A percentile compares a stretch with the other conserved stretches of the same genome.
These are phyloP conservation scores for Mucor plumbeus DNA, from an alignment of 371 early-diverging fungal genomes.

Conservation along the genomic window DNA sequence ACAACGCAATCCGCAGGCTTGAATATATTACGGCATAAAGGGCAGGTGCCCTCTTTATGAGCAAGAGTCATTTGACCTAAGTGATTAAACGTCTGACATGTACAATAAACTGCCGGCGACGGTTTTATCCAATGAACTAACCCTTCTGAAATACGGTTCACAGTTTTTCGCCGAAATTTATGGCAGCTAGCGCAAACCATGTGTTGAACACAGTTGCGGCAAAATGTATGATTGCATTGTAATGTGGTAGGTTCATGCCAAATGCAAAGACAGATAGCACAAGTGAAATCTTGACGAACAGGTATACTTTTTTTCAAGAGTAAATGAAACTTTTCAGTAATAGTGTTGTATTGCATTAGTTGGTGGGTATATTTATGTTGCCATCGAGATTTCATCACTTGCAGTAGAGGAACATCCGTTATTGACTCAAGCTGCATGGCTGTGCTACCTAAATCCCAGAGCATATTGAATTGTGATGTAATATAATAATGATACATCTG, in stretches of 20 bases:
- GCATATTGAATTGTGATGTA: conserved; percentile 17
- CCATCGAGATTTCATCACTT: conserved; percentile 20
- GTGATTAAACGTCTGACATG: conserved; percentile 14
- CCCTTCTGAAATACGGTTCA: conserved; percentile 13
- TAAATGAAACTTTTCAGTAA: conserved; percentile 4
- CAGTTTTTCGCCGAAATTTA: neutral
- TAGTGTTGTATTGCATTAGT: neutral
- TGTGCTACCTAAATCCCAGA: conserved; percentile 14
- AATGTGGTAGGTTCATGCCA: conserved; percentile 21
- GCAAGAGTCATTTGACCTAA: neutral
- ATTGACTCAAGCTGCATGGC: neutral
- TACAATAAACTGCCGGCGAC: conserved; percentile 13
- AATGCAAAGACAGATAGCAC: conserved; percentile 23
- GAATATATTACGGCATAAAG: conserved; percentile 17
- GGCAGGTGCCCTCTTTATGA: conserved; percentile 7
- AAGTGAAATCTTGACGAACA: conserved; percentile 14
- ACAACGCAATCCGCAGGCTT: conserved; percentile 12
- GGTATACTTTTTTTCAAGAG: conserved; percentile 6
- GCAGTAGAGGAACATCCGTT: neutral
- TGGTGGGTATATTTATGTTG: conserved; percentile 8
- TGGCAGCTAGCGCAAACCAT: conserved; percentile 18
- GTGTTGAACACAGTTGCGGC: conserved; percentile 25
- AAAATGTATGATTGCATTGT: conserved; percentile 25
- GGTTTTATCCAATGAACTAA: conserved; percentile 8
- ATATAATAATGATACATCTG: conserved; percentile 19